phyloP scores from a whole-genome alignment of 1,284 basidiomycete species.

The Ganoderma lingzhi region DNA sequence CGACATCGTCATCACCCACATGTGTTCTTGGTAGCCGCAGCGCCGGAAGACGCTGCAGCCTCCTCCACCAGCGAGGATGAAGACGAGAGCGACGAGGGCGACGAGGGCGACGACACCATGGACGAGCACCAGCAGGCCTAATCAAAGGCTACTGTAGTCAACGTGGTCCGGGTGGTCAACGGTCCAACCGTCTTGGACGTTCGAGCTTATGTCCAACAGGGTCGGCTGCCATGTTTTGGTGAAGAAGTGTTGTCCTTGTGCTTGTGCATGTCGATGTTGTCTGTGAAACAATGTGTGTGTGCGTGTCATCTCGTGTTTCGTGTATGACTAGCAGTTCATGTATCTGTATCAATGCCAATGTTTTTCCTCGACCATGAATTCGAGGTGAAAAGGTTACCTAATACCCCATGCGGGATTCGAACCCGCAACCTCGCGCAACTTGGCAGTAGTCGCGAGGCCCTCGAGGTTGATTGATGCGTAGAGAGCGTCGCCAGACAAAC shows the following conservation, averaged over 20 bases:
- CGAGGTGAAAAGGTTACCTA: neutral
- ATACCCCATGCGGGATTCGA: constrained; percentile 76
- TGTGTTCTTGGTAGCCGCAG: neutral
- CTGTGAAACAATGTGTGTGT: neutral
- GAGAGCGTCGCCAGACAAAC: too few relatives aligned
- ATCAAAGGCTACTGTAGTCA: neutral
- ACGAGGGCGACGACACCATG: neutral
- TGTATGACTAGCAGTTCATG: neutral
- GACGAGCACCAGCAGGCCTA: neutral
- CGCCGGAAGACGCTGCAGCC: neutral
- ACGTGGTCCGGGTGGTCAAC: neutral
- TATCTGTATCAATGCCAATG: neutral
- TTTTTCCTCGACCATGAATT: neutral
- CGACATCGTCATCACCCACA: neutral
- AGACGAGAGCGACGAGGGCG: constrained; percentile 23
- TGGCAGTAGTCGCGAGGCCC: too few relatives aligned
- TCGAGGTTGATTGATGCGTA: too few relatives aligned
- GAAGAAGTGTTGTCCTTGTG: neutral
- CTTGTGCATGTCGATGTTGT: neutral
- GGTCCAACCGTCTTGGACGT: neutral
- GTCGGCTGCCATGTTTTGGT: neutral
- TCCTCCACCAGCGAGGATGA: constrained; percentile 20
- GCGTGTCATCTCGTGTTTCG: neutral
- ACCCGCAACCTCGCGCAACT: too few relatives aligned
- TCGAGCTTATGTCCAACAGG: neutral